phyloP scores from a whole-genome alignment of 495 filamentous ascomycete species.

The Aspergillus heteromorphus region DNA sequence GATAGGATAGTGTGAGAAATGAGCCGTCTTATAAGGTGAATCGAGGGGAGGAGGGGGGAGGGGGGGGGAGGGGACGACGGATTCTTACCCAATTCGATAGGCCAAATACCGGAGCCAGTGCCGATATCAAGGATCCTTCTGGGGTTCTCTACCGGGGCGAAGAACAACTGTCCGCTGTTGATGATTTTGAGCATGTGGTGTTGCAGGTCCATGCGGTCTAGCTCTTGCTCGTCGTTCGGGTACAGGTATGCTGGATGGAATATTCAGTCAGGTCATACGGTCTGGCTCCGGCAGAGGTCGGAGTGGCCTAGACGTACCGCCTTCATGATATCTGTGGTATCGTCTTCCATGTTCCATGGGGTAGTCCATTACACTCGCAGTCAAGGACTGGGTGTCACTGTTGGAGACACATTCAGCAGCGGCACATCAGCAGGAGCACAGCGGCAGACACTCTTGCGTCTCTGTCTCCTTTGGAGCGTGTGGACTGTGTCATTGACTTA shows the following conservation, averaged over 20 bases:
- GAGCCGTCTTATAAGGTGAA: neutral
- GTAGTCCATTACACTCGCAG: conserved; percentile 46
- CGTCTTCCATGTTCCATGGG: conserved; percentile 51
- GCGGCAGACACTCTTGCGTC: neutral
- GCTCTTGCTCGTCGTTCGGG: conserved; percentile 53
- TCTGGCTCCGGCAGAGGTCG: neutral
- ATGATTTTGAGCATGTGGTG: conserved; percentile 54
- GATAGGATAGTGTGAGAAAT: conserved; percentile 1
- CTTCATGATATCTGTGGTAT: conserved; percentile 55
- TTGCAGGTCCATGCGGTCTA: conserved; percentile 55
- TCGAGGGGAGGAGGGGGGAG: conserved; percentile 8
- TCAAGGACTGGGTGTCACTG: conserved; percentile 48
- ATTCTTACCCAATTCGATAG: conserved; percentile 54
- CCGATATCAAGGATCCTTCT: conserved; percentile 61
- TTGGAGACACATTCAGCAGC: conserved; percentile 6
- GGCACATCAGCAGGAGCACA: neutral
- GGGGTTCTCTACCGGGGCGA: conserved; percentile 55
- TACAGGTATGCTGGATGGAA: conserved; percentile 43
- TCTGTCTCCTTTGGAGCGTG: neutral
- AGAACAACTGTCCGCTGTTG: conserved; percentile 48
- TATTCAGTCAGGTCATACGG: conserved; percentile 11
- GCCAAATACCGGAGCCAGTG: conserved; percentile 68
- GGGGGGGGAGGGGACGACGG: neutral
- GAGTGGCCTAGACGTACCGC: conserved; percentile 33
- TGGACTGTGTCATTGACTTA: conserved; percentile 8